Base-by-base conservation (phyloP, 2,329 filamentous ascomycete species). In the Xylaria polymorpha region DNA sequence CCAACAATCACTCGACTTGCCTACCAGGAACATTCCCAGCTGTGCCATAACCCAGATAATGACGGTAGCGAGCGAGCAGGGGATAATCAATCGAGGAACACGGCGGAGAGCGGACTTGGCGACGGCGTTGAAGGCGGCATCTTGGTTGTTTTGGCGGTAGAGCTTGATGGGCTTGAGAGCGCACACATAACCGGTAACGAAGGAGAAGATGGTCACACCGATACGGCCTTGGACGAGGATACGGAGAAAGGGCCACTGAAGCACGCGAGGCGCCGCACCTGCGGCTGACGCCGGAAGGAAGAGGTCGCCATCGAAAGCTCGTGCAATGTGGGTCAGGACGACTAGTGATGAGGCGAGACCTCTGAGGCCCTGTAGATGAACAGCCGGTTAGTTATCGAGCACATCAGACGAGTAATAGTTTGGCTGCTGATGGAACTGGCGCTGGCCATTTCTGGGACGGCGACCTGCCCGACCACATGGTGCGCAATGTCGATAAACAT, bases 101-200 rank as follows among this genome's bases (percentile, higher is more conserved):
- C 88, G 85, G 43, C 87, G 84, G 70, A 90, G 85, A 0, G 87
- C 85, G 15, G 86, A 88, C 71, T 84, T 85, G 66, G 86, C 84
- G 70, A 91, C 83, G 46, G 85, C 83, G 22, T 76, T 80, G 71
- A 88, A 85, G 14, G 87, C 87, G 0, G 81, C 82, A 50, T 87
- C 83, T 65, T 84, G 83, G 72, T 87, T 83, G 61, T 86, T 87
- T 39, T 85, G 80, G 62, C 86, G 84, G 74, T 82, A 85, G 61
- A 87, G 84, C 63, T 84, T 83, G 68, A 90, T 84, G 18, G 88
- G 86, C 74, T 90, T 89, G 61, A 90, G 82, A 3, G 87, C 85
- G 79, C 89, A 90, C 61, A 90, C 88, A 74, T 89, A 90, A 66
- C 88, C 88, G 25, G 88, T 88, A 46, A 90, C 87, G 56, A 91